Percentiles rank a stretch among this genome's conserved stretches.
Conservation (phyloP, 108 stramenopile species). For the Nannochloropsis salina region DNA sequence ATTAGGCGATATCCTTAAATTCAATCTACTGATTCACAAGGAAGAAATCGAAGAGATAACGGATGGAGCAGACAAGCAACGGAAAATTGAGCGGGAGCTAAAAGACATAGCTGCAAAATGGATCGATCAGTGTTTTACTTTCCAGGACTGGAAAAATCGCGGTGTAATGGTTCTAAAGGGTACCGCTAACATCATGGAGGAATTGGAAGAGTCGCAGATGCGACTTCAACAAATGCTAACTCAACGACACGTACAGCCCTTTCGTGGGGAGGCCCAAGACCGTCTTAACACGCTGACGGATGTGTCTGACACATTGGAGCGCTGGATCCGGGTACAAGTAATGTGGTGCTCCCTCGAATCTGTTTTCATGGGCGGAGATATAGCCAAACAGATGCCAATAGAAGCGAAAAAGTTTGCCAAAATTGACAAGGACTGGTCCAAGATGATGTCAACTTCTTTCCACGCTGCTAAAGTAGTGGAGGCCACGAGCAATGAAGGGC, state of each 20-base stretch:
- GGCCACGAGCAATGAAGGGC: conserved; percentile 64
- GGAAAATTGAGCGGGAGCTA: conserved; percentile 69
- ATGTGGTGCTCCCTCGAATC: conserved; percentile 85
- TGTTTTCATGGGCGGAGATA: conserved; percentile 83
- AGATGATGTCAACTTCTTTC: conserved; percentile 64
- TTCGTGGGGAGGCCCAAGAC: conserved; percentile 69
- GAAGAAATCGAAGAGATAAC: conserved; percentile 78
- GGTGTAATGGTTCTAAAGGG: conserved; percentile 68
- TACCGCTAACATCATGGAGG: conserved; percentile 70
- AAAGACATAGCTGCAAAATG: conserved; percentile 68
- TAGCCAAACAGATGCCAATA: conserved; percentile 80
- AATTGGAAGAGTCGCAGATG: conserved; percentile 82
- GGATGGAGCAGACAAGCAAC: conserved; percentile 79
- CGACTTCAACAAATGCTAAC: conserved; percentile 78
- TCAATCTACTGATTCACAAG: neutral
- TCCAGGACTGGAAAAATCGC: conserved; percentile 73
- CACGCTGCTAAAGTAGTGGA: conserved; percentile 65
- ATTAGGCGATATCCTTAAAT: conserved; percentile 3
- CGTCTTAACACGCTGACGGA: conserved; percentile 68
- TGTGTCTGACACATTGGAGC: conserved; percentile 77
- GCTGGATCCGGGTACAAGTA: conserved; percentile 81
- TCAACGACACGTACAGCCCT: conserved; percentile 73
- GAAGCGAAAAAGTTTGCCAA: conserved; percentile 84
- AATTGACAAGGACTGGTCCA: conserved; percentile 82
- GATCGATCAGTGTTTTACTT: conserved; percentile 62